Percentiles rank a stretch among this genome's conserved stretches.
Conservation (phyloP, 768 basidiomycete genomes). For the Pleurotus salmoneostramineus region DNA sequence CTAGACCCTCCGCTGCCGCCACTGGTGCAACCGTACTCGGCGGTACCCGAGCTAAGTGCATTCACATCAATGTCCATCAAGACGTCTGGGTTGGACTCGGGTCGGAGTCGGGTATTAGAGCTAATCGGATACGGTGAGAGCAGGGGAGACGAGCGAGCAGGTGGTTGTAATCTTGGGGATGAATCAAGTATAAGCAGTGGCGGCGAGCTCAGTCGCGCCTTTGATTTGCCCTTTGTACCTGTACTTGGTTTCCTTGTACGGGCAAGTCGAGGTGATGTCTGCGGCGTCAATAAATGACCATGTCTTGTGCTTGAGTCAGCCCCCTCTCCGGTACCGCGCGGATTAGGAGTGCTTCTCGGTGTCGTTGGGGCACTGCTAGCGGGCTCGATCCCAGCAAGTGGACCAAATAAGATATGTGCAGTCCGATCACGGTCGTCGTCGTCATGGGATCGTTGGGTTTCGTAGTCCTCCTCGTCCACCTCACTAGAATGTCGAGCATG, state of each 20-base stretch:
- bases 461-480: background rate
- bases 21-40: too few relatives aligned
- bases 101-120: too few relatives aligned
- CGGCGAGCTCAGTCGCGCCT: background rate
- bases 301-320: background rate
- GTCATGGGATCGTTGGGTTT: constrained; percentile 12
- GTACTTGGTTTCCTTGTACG: background rate
- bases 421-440: constrained; percentile 54
- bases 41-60: too few relatives aligned
- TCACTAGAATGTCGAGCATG: background rate
- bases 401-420: constrained; percentile 53
- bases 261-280: background rate
- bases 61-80: too few relatives aligned
- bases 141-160: too few relatives aligned
- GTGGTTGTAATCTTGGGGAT: too few relatives aligned
- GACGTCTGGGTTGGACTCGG: too few relatives aligned
- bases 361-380: background rate
- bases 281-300: background rate
- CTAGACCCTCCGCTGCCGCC: too few relatives aligned
- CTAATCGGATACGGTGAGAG: too few relatives aligned
- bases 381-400: constrained; percentile 24
- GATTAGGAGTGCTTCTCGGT: too few relatives aligned
- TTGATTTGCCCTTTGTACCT: background rate
- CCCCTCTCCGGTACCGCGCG: background rate
- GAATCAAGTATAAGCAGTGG: too few relatives aligned